Base-by-base conservation (phyloP, 2,329 filamentous ascomycete species). In the Pseudocercospora cruenta region DNA sequence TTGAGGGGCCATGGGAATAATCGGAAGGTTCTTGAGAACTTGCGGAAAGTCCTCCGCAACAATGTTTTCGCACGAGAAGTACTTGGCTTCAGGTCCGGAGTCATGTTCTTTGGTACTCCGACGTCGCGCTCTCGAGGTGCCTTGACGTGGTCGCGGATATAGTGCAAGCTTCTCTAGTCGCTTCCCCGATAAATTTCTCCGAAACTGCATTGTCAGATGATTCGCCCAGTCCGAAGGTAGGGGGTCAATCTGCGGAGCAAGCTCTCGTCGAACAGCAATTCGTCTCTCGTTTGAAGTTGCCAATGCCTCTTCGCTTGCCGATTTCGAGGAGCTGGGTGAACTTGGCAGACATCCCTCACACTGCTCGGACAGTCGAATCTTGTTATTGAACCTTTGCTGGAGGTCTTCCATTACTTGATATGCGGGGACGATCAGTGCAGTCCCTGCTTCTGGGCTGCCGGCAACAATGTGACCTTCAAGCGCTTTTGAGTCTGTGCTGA, bases 1-100 rank as follows among this genome's bases (percentile, higher is more conserved):
- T 49, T 75, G 77, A 9, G 95, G 94, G 21, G 93, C 85, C 16
- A 89, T 90, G 2, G 94, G 93, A 58, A 90, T 83, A 69, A 47
- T 19, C 21, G 45, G 45, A 2, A 36, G 9, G 33, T 36, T 36
- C 33, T 14, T 36, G 10, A 36, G 33, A 36, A 36, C 33, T 36
- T 36, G 14, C 33, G 33, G 33, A 14, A 36, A 36, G 33, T 36
- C 33, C 8, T 36, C 10, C 33, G 33, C 33, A 14, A 36, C 33
- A 4, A 36, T 8, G 14, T 36, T 36, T 3, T 36, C 33, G 4
- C 33, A 36, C 9, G 33, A 36, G 33, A 36, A 36, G 33, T 36
- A 36, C 33, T 36, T 36, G 33, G 33, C 33, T 14, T 3, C 33
- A 36, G 33, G 33, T 36, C 10, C 33, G 33, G 33, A 36, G 33